Percentiles rank a stretch among this genome's conserved stretches.
Conservation (phyloP, 306 rosid genomes). For the Calophaca sinica region DNA sequence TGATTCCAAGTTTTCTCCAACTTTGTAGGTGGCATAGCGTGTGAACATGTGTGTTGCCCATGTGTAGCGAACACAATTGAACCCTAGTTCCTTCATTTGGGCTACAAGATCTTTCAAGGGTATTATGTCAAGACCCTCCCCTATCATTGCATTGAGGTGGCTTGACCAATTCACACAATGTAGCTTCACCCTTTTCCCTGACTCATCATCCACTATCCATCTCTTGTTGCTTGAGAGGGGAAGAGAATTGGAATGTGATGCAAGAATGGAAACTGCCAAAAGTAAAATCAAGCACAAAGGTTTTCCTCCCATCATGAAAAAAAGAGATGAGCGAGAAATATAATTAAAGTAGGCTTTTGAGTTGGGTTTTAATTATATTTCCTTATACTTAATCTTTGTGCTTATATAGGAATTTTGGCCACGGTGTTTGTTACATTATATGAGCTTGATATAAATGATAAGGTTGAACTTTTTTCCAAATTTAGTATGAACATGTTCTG, state of each 20-base stretch:
- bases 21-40: not conserved
- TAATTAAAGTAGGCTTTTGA: not conserved
- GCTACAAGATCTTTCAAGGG: constrained; percentile 27
- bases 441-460: not conserved
- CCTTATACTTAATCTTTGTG: not conserved
- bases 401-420: constrained; percentile 1
- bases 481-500: not conserved
- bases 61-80: constrained; percentile 55
- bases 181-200: constrained; percentile 50
- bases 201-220: constrained; percentile 55
- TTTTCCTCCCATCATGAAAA: constrained; percentile 28
- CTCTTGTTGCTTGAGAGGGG: constrained; percentile 54
- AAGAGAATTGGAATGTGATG: constrained; percentile 32
- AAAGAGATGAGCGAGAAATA: not conserved
- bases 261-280: not conserved
- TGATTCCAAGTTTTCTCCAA: constrained; percentile 33
- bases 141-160: constrained; percentile 52
- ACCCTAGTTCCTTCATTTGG: not conserved
- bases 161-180: constrained; percentile 53
- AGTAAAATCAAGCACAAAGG: not conserved
- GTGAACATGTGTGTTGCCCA: constrained; percentile 55
- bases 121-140: constrained; percentile 43
- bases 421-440: not conserved
- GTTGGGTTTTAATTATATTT: not conserved
- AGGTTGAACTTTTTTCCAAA: not conserved